A percentile compares a stretch with the other conserved stretches of the same genome.
Conservation (phyloP, 1,284 basidiomycete genomes). For the Pseudozyma pruni region DNA sequence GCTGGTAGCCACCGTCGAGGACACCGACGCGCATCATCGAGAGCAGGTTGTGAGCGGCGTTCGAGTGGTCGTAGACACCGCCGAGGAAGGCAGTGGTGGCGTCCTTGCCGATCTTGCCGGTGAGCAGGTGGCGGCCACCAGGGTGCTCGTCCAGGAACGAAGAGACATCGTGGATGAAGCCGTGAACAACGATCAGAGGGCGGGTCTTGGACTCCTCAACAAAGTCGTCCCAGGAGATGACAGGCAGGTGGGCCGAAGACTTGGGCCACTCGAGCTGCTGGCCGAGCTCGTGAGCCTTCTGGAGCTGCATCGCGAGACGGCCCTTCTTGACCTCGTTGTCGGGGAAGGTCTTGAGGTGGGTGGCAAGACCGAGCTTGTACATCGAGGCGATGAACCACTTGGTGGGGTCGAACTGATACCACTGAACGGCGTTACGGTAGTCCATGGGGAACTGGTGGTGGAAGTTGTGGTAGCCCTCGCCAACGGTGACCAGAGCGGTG, state of each 20-base stretch:
- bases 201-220: slow-evolving; percentile 64
- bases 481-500: slow-evolving; percentile 65
- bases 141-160: slow-evolving; percentile 66
- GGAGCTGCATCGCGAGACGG: slow-evolving; percentile 64
- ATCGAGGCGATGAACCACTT: slow-evolving; percentile 66
- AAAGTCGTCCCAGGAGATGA: slow-evolving; percentile 67
- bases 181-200: slow-evolving; percentile 61
- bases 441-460: slow-evolving; percentile 68
- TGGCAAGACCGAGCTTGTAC: slow-evolving; percentile 60
- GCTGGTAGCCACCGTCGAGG: slow-evolving; percentile 65
- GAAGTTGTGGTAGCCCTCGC: slow-evolving; percentile 68
- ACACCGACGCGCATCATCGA: slow-evolving; percentile 67
- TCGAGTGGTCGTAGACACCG: slow-evolving; percentile 66
- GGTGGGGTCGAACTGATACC: slow-evolving; percentile 68
- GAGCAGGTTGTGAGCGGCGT: slow-evolving; percentile 66
- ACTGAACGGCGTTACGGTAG: slow-evolving; percentile 65
- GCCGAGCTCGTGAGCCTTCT: slow-evolving; percentile 52
- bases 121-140: slow-evolving; percentile 62
- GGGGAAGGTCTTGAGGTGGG: slow-evolving; percentile 66
- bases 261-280: slow-evolving; percentile 60
- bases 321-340: slow-evolving; percentile 67
- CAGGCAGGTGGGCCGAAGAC: slow-evolving; percentile 60
- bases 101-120: slow-evolving; percentile 63
- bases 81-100: slow-evolving; percentile 66
- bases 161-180: slow-evolving; percentile 66